A percentile compares a stretch with the other conserved stretches of the same genome.
phyloP scores from a whole-genome alignment of 495 filamentous ascomycete species.

The Aspergillus egyptiacus region DNA sequence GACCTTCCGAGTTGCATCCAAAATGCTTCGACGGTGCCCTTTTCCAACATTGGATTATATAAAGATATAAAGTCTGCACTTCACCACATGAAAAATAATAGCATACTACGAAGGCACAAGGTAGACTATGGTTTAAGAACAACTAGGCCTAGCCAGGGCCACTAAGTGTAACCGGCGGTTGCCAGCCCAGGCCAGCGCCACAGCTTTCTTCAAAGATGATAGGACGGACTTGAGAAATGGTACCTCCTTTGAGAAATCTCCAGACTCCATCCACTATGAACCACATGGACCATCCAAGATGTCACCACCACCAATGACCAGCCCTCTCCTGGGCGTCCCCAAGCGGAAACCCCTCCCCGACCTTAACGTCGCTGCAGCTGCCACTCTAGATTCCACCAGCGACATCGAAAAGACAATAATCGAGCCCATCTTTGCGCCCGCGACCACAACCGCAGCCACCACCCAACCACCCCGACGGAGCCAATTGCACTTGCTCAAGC shows the following conservation, averaged over 20 bases:
- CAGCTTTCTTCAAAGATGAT: too few relatives aligned
- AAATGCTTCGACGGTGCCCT: too few relatives aligned
- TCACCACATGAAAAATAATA: too few relatives aligned
- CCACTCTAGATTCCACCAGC: background rate
- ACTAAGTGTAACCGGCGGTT: too few relatives aligned
- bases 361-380: background rate
- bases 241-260: too few relatives aligned
- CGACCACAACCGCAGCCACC: background rate
- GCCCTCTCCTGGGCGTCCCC: slow-evolving; percentile 4
- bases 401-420: slow-evolving; percentile 6
- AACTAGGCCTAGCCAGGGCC: background rate
- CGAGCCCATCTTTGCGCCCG: background rate
- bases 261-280: too few relatives aligned
- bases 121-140: background rate
- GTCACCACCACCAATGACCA: background rate
- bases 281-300: background rate
- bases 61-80: too few relatives aligned
- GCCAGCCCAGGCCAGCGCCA: too few relatives aligned
- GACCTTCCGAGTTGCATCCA: too few relatives aligned
- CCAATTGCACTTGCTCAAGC: background rate
- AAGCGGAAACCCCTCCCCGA: slow-evolving; percentile 17
- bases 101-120: too few relatives aligned
- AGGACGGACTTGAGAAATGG: too few relatives aligned
- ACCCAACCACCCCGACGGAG: background rate
- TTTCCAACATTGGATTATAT: too few relatives aligned